Conservation (phyloP, 495 filamentous ascomycete species). For the Melanomma pulvis-pyrius region DNA sequence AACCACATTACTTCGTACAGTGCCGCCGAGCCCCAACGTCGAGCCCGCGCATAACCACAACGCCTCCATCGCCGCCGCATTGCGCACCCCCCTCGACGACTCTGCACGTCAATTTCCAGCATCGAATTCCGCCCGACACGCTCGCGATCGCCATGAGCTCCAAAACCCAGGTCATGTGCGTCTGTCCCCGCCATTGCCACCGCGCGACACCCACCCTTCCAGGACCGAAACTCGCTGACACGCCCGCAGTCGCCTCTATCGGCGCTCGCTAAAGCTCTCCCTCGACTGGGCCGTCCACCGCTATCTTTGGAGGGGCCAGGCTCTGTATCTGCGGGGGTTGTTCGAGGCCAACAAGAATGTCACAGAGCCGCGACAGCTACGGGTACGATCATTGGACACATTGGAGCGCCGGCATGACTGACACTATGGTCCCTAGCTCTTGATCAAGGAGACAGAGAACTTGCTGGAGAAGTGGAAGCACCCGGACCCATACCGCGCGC, state of each 20-base stretch:
- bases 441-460: conserved; percentile 85
- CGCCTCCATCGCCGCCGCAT: neutral
- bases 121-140: neutral
- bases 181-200: neutral
- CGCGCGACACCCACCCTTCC: conserved; percentile 1
- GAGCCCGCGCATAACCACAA: conserved; percentile 3
- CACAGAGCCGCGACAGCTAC: conserved; percentile 81
- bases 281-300: conserved; percentile 95
- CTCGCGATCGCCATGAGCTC: conserved; percentile 16
- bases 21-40: conserved; percentile 25
- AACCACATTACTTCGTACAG: conserved; percentile 16
- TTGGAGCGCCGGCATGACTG: neutral
- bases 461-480: conserved; percentile 94
- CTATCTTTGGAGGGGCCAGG: conserved; percentile 89
- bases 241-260: conserved; percentile 81
- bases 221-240: conserved; percentile 15
- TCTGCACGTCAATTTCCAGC: neutral
- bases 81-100: neutral
- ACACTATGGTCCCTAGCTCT: conserved; percentile 55
- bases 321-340: conserved; percentile 89
- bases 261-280: conserved; percentile 86
- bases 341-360: conserved; percentile 93
- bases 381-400: conserved; percentile 57
- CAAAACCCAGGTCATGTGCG: conserved; percentile 30
- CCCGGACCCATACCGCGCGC: conserved; percentile 85